Evolutionary conservation across 805 yeast species (phyloP).

Genomic region (Naumovozyma castellii): DNA sequence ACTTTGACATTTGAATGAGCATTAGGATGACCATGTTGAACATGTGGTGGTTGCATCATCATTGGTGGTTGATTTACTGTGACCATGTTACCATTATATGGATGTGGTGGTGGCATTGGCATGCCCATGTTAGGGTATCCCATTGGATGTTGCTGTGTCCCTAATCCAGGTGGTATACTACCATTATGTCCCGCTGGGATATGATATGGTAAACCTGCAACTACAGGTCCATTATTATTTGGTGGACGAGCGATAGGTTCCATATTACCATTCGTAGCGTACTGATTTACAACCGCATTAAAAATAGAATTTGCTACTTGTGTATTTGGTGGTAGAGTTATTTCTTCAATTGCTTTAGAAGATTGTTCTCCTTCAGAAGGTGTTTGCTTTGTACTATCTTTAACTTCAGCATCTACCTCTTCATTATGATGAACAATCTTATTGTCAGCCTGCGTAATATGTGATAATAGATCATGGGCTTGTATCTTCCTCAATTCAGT

Average conservation of each 20-base stretch:
- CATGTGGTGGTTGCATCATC: constrained; percentile 1
- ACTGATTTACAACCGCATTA: constrained; percentile 28
- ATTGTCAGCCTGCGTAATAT: constrained; percentile 33
- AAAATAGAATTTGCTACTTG: constrained; percentile 26
- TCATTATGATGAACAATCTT: constrained; percentile 1
- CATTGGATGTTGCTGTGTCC: constrained; percentile 8
- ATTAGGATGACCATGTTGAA: background rate
- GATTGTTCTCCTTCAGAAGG: background rate
- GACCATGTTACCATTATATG: constrained; percentile 2
- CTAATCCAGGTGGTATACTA: constrained; percentile 5
- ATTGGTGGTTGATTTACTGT: background rate
- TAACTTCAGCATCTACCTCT: background rate
- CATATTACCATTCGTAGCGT: constrained; percentile 12
- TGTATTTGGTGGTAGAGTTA: constrained; percentile 10
- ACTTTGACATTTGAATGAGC: background rate
- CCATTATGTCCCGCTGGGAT: constrained; percentile 15
- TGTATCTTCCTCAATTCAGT: constrained; percentile 25
- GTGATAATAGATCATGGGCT: constrained; percentile 36
- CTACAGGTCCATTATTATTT: constrained; percentile 6
- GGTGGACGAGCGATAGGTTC: constrained; percentile 6
- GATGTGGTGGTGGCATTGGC: constrained; percentile 13
- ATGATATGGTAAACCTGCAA: constrained; percentile 23
- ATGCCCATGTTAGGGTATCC: constrained; percentile 9
- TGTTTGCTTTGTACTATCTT: background rate
- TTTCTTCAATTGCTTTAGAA: constrained; percentile 3